A percentile compares a stretch with the other conserved stretches of the same genome.
Conservation (phyloP, 108 stramenopile species). For the Cylindrotheca fusiformis region DNA sequence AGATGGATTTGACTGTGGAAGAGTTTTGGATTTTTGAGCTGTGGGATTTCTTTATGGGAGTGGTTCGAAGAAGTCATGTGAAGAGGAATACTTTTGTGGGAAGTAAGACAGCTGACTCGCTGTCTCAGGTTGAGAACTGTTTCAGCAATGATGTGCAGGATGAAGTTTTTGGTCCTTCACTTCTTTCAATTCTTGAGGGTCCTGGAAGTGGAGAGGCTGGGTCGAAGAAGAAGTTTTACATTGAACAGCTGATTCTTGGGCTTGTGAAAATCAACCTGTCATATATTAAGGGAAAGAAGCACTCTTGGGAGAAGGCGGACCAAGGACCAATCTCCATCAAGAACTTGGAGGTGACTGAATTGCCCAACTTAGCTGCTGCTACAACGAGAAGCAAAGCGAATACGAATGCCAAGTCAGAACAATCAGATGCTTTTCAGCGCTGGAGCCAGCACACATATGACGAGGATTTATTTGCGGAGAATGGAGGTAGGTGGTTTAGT, state of each 20-base stretch:
- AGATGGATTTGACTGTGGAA: constrained; percentile 83
- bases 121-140: constrained; percentile 22
- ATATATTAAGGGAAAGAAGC: constrained; percentile 71
- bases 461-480: constrained; percentile 29
- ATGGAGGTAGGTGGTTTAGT: constrained; percentile 19
- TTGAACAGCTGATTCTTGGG: constrained; percentile 71
- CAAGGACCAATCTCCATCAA: constrained; percentile 27
- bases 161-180: constrained; percentile 5
- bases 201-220: constrained; percentile 8
- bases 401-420: constrained; percentile 5
- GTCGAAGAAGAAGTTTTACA: constrained; percentile 53
- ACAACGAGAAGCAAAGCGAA: constrained; percentile 1
- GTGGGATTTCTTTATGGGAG: constrained; percentile 62
- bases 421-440: constrained; percentile 39
- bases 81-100: constrained; percentile 29
- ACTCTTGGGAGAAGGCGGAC: constrained; percentile 29
- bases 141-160: constrained; percentile 5
- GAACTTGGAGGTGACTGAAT: constrained; percentile 20
- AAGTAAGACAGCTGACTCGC: constrained; percentile 9
- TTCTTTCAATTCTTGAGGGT: constrained; percentile 21
- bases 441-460: constrained; percentile 57
- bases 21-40: constrained; percentile 71
- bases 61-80: constrained; percentile 40
- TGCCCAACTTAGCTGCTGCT: constrained; percentile 19
- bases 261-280: constrained; percentile 71